Conservation (phyloP, 148 eudicot genomes). For the Vaccinium myrtillus region DNA sequence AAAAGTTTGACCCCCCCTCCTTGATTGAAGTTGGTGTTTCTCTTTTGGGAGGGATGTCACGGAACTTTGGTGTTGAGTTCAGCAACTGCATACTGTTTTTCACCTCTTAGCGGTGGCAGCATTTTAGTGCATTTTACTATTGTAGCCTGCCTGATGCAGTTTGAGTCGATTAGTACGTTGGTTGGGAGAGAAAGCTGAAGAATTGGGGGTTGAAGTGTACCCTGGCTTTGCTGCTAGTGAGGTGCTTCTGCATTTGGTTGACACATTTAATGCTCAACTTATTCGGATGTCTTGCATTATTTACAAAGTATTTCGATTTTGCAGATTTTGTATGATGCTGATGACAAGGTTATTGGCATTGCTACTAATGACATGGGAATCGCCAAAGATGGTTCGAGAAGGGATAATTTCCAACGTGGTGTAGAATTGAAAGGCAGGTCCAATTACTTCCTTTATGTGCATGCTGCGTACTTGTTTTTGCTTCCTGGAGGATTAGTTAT, state of each 20-base stretch:
- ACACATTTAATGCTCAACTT: not conserved
- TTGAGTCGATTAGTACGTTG: slow-evolving; percentile 88
- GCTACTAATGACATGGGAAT: slow-evolving; percentile 98
- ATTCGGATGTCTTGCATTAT: not conserved
- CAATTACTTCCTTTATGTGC: not conserved
- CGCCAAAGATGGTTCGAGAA: slow-evolving; percentile 75
- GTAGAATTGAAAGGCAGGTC: slow-evolving; percentile 80
- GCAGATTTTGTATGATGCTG: slow-evolving; percentile 68
- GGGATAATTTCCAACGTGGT: slow-evolving; percentile 85
- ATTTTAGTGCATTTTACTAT: slow-evolving; percentile 12
- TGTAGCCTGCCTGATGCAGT: slow-evolving; percentile 46
- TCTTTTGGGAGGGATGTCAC: not conserved
- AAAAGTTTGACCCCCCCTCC: not conserved
- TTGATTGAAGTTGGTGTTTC: not conserved
- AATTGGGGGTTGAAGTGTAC: slow-evolving; percentile 94
- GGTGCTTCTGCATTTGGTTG: slow-evolving; percentile 43
- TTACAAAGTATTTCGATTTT: slow-evolving; percentile 19
- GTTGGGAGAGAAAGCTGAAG: slow-evolving; percentile 93
- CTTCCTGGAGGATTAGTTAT: not conserved
- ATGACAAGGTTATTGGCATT: slow-evolving; percentile 71
- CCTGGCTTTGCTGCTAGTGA: slow-evolving; percentile 99
- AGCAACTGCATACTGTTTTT: not conserved
- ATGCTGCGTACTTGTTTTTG: not conserved
- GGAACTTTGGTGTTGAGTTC: not conserved
- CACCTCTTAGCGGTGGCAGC: not conserved